Conservation (phyloP, 176 grass and related monocot genomes). For the Dendrocalamus sinicus region DNA sequence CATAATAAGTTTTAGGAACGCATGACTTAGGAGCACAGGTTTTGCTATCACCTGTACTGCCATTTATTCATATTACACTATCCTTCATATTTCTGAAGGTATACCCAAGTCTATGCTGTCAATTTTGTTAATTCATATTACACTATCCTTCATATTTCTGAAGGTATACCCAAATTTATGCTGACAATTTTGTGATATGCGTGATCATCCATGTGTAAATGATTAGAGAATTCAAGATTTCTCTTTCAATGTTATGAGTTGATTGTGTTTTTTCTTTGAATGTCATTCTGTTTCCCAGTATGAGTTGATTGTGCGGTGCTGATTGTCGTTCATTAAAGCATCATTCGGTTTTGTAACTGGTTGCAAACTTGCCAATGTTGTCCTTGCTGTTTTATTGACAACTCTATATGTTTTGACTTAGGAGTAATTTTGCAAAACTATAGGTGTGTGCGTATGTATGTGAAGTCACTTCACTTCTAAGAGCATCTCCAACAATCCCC, state of each 20-base stretch:
- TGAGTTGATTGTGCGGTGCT: neutral
- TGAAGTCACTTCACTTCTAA: no score
- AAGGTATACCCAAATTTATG: neutral
- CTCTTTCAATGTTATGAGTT: neutral
- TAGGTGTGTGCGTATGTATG: no score
- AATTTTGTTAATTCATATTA: neutral
- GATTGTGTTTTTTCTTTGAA: neutral
- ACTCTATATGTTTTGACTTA: no score
- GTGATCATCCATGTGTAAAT: neutral
- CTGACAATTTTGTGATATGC: neutral
- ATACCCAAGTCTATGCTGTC: neutral
- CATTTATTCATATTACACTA: neutral
- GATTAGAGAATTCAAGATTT: neutral
- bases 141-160: neutral
- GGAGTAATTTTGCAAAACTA: no score
- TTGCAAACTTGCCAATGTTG: neutral
- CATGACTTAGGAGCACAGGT: constrained; percentile 1
- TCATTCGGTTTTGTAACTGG: neutral
- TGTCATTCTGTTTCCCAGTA: neutral
- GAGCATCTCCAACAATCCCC: no score
- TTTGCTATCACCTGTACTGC: neutral
- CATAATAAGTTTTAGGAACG: constrained; percentile 47
- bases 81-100: neutral
- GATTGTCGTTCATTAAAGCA: neutral
- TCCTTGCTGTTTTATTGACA: no score